Base-by-base conservation (phyloP, 768 basidiomycete genomes). In the Dacryopinax primogenitus region DNA sequence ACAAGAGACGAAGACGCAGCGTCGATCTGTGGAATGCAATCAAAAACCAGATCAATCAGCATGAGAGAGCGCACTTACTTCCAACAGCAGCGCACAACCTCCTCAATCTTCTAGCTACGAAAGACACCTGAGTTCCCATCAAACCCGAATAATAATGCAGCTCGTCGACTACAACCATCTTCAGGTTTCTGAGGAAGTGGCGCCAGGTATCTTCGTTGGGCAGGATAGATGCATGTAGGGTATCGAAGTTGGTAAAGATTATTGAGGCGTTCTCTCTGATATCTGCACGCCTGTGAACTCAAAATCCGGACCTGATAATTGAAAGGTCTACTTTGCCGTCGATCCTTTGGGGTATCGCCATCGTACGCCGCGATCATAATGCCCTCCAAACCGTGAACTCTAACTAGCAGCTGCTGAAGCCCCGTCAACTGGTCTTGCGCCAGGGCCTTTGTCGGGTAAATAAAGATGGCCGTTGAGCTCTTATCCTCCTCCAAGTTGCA, bases 391-490 rank as follows among this genome's bases (percentile, higher is more conserved):
- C 84, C 82, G 0, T 83, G 78, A 72, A 83, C 85, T 9, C 78
- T 76, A 64, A 70, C 78, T 0, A 93, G 70, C 15, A 95, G 72
- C 64, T 86, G 84, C 65, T 87, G 82, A 62, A 94, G 73, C 0
- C 87, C 84, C 2, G 77, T 75, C 68, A 80, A 84, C 73, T 95
- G 92, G 71, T 95, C 92, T 75, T 95, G 92, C 0, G 92, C 92
- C 39, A 95, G 77, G 16, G 92, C 92, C 87, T 95, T 95, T 0
- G 92, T 95, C 1, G 92, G 92, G 70, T 92, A 95, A 35, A 95
- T 82, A 71, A 91, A 87, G 37, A 95, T 81, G 0, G 89, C 88
- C 0, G 86, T 93, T 11, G 86, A 73, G 15, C 74, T 71, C 0
- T 72, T 71, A 70, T 91, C 81, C 26, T 80, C 78, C 74, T 90